Evolutionary conservation across 2,329 filamentous ascomycete species (phyloP).

Genomic region (Cercospora nicotianae): DNA sequence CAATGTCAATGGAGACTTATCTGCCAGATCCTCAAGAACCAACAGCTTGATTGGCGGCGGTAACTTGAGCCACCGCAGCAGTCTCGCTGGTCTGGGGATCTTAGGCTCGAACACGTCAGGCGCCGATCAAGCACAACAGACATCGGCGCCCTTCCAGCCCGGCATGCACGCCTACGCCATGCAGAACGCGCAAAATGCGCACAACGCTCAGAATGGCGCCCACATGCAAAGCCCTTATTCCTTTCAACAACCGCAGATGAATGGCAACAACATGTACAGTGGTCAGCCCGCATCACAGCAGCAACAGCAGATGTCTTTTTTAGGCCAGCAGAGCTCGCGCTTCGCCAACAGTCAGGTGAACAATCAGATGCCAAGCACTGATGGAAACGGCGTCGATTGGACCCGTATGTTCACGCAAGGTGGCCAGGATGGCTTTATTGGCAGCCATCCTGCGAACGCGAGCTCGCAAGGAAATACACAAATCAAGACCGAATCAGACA

Average conservation of each 20-base stretch:
- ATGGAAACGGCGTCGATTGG: conserved; percentile 44
- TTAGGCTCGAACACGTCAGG: conserved; percentile 33
- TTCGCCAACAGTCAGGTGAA: conserved; percentile 40
- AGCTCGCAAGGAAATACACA: conserved; percentile 38
- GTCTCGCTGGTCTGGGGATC: conserved; percentile 37
- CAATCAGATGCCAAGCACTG: conserved; percentile 35
- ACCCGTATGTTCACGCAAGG: conserved; percentile 48
- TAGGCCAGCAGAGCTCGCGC: conserved; percentile 42
- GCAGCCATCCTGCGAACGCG: conserved; percentile 50
- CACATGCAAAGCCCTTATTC: conserved; percentile 36
- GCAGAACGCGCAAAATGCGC: conserved; percentile 31
- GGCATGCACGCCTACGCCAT: conserved; percentile 38
- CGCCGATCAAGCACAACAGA: conserved; percentile 32
- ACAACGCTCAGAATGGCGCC: conserved; percentile 25
- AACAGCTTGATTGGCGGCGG: conserved; percentile 51
- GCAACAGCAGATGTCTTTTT: conserved; percentile 40
- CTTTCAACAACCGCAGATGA: conserved; percentile 34
- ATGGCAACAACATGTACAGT: conserved; percentile 35
- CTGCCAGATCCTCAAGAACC: conserved; percentile 50
- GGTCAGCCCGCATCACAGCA: conserved; percentile 31
- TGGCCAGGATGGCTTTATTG: conserved; percentile 49
- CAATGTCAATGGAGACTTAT: conserved; percentile 45
- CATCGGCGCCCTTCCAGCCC: conserved; percentile 34
- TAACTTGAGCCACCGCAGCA: conserved; percentile 37
- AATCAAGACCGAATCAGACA: conserved; percentile 48